Percentiles rank a stretch among this genome's conserved stretches.
phyloP scores from a whole-genome alignment of 345 rosid species.

The Eucalyptus grandis region DNA sequence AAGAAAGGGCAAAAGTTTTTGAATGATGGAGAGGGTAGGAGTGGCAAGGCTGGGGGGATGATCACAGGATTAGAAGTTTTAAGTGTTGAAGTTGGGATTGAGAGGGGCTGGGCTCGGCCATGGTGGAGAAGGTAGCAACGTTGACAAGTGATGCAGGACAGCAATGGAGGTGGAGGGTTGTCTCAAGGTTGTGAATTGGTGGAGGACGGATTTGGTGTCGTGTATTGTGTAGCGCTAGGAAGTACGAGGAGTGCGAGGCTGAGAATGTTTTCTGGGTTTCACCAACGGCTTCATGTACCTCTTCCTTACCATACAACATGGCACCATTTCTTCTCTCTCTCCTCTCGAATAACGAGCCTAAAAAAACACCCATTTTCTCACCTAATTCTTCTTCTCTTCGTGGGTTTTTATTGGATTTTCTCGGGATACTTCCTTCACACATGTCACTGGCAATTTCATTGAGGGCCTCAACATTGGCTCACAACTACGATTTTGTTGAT shows the following conservation, averaged over 20 bases:
- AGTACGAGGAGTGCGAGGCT: background rate
- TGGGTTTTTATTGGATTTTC: background rate
- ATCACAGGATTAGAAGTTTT: conserved; percentile 47
- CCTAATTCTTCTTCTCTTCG: background rate
- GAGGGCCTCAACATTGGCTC: background rate
- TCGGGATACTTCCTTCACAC: background rate
- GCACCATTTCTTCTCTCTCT: background rate
- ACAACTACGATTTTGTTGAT: background rate
- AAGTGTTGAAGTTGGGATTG: conserved; percentile 70
- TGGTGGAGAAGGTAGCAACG: conserved; percentile 9
- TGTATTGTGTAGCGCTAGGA: background rate
- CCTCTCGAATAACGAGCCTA: background rate
- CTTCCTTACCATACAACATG: no score
- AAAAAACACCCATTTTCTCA: background rate
- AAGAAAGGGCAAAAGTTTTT: background rate
- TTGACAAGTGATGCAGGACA: background rate
- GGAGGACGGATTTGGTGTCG: conserved; percentile 57
- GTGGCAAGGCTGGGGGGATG: conserved; percentile 16
- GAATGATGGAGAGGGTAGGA: conserved; percentile 5
- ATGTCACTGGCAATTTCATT: background rate
- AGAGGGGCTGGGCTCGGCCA: conserved; percentile 42
- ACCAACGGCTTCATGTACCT: background rate
- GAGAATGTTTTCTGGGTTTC: background rate
- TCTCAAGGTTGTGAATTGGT: conserved; percentile 59
- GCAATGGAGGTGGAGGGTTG: conserved; percentile 37